These are phyloP conservation scores for Neurospora discreta DNA, from an alignment of 495 filamentous ascomycete species.

Conservation along the genomic window DNA sequence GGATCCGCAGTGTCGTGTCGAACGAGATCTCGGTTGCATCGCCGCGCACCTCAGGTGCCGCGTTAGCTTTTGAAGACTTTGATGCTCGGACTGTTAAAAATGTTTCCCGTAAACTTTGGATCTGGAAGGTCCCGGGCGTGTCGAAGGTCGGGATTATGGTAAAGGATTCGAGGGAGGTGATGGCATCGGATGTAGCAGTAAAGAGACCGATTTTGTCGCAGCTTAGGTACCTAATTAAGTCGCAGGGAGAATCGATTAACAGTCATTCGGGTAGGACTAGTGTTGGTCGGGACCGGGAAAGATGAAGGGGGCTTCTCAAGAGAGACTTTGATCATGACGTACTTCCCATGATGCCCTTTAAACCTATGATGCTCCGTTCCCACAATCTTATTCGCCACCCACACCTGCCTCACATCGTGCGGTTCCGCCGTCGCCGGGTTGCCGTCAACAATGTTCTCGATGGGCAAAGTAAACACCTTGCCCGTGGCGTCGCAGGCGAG, in stretches of 20 bases:
- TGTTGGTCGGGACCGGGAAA: not conserved
- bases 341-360: slow-evolving; percentile 81
- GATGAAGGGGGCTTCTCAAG: not conserved
- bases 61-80: slow-evolving; percentile 26
- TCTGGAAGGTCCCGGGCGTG: slow-evolving; percentile 52
- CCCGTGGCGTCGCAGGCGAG: slow-evolving; percentile 78
- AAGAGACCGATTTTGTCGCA: slow-evolving; percentile 77
- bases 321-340: slow-evolving; percentile 15
- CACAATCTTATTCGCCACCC: slow-evolving; percentile 76
- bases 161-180: slow-evolving; percentile 75
- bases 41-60: slow-evolving; percentile 56
- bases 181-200: slow-evolving; percentile 64
- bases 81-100: slow-evolving; percentile 46
- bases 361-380: slow-evolving; percentile 74
- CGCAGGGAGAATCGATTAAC: not conserved
- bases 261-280: no score
- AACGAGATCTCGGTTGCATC: slow-evolving; percentile 63
- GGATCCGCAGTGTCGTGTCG: slow-evolving; percentile 66
- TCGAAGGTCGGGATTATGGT: slow-evolving; percentile 51
- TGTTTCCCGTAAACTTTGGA: slow-evolving; percentile 53
- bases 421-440: slow-evolving; percentile 76
- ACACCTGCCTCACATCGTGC: slow-evolving; percentile 89
- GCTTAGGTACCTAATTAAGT: slow-evolving; percentile 47
- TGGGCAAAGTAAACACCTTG: slow-evolving; percentile 62
- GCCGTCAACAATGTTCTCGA: slow-evolving; percentile 76